Evolutionary conservation across 495 filamentous ascomycete genomes (phyloP).

Genomic region (Talaromyces adpressus): DNA sequence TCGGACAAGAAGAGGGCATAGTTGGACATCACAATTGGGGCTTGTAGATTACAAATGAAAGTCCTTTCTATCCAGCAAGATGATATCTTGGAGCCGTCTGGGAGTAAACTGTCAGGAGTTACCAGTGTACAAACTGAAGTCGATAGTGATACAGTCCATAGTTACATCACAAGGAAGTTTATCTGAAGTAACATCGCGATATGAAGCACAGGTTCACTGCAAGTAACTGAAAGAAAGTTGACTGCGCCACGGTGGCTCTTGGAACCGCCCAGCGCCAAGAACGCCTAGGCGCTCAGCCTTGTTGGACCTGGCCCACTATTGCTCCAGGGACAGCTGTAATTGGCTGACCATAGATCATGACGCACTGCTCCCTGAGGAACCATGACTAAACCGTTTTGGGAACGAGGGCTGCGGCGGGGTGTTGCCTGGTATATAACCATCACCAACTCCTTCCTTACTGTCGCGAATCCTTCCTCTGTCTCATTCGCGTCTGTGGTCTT

Average conservation of each 20-base stretch:
- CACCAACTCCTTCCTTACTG: neutral
- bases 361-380: neutral
- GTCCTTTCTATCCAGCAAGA: no score
- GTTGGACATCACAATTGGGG: no score
- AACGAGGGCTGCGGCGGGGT: neutral
- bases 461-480: neutral
- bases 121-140: no score
- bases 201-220: no score
- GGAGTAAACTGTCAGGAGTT: no score
- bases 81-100: no score
- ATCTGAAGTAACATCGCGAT: no score
- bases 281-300: conserved; percentile 4
- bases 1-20: conserved; percentile 6
- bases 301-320: neutral
- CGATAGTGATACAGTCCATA: no score
- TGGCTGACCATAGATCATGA: neutral
- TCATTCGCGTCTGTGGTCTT: neutral
- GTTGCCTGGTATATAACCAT: neutral
- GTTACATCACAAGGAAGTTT: no score
- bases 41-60: no score
- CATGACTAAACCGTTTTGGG: neutral
- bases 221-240: no score
- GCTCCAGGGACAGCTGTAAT: neutral
- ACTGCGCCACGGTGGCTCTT: conserved; percentile 7
- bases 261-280: neutral